Evolutionary conservation across 2,329 filamentous ascomycete species (phyloP), one percentile per base, ranked within the genome.

Genomic region (Cordyceps javanica): DNA sequence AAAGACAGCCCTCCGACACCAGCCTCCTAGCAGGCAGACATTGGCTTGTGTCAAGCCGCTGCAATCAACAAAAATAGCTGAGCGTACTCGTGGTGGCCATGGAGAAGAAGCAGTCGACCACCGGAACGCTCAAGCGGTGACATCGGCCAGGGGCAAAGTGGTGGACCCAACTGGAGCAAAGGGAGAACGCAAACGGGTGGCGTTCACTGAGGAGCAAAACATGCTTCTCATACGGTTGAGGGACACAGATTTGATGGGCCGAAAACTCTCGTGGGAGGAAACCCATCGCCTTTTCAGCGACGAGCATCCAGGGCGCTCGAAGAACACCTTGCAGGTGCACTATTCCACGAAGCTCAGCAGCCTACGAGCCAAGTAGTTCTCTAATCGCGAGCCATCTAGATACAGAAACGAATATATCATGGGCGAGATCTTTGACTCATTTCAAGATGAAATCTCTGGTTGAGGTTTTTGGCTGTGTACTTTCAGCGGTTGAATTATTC

Each of bases 11-110:
- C 1, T 5, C 14, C 5, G 9, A 38, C n/a, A 38, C 34, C 5
- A 38, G 34, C 34, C 34, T 38, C n/a, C 34, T 38, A n/a, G n/a
- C n/a, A n/a, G n/a, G n/a, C n/a, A 36, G 34, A 36, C 14, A 36
- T 16, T 3, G 5, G 8, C 5, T 0, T 36, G n/a, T 36, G 1
- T 8, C 5, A 3, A n/a, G 1, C 13, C 8, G 14, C 1, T 36
- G 5, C 5, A 9, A 36, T 13, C 1, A 36, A 36, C 14, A 36
- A 2, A 36, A 7, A 36, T 9, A n/a, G 34, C 34, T 36, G n/a
- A 14, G 14, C 34, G 14, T 7, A 36, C 34, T 16, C 34, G 13
- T 36, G 5, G 14, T 36, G 14, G 34, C 34, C 8, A 36, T 36
- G 2, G 1, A 38, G 14, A 8, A n/a, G 34, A 5, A 9, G 16